Conservation (phyloP, 345 rosid species). For the Salix purpurea region DNA sequence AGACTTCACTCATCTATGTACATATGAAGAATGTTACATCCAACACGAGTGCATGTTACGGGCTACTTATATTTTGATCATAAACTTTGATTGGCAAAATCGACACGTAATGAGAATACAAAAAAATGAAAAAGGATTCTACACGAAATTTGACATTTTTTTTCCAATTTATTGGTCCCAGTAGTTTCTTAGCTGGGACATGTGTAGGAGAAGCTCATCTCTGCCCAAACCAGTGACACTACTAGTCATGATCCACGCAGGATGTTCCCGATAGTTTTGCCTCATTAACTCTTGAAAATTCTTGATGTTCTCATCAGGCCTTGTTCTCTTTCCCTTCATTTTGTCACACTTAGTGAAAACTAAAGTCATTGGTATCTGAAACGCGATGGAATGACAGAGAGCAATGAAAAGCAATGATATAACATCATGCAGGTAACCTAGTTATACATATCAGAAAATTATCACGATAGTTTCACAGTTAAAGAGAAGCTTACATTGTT, state of each 20-base stretch:
- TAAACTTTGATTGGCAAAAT: not conserved
- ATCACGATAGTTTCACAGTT: not conserved
- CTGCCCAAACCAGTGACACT: slow-evolving; percentile 80
- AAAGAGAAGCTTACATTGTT: slow-evolving; percentile 49
- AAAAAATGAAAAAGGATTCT: not conserved
- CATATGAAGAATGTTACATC: not conserved
- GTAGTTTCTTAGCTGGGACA: slow-evolving; percentile 71
- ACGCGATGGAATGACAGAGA: not conserved
- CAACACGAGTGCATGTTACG: not conserved
- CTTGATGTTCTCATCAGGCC: slow-evolving; percentile 78
- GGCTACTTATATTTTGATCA: not conserved
- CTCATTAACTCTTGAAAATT: slow-evolving; percentile 63
- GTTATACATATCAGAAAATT: not conserved
- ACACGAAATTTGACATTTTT: too few species aligned
- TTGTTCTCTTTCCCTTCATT: slow-evolving; percentile 67
- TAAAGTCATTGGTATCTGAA: slow-evolving; percentile 79
- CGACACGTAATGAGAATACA: not conserved
- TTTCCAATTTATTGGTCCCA: slow-evolving; percentile 23
- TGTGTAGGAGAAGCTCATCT: slow-evolving; percentile 88
- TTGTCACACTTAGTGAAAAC: slow-evolving; percentile 91
- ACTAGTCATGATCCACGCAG: slow-evolving; percentile 94
- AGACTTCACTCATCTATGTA: not conserved
- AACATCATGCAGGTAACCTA: not conserved
- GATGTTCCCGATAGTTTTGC: slow-evolving; percentile 55
- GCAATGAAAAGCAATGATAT: not conserved